Evolutionary conservation across 1,139 yeast genomes (phyloP), one percentile per base, ranked within the genome.

Genomic region (Saccharomyces hybrid): DNA sequence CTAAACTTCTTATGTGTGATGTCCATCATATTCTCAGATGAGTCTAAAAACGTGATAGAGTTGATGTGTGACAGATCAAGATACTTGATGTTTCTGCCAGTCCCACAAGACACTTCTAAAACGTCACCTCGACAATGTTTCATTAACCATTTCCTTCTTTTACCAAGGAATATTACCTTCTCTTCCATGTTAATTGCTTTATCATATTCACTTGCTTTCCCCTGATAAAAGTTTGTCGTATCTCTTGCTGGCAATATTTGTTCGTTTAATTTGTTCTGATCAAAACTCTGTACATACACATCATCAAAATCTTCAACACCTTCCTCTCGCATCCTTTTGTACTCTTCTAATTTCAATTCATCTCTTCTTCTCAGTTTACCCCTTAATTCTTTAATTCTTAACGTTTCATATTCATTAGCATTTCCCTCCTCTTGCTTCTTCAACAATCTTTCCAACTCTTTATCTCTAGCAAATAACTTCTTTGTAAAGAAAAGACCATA

Each of bases 71-170:
- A 77, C 27, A 85, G 79, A 54, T 83, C 77, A 61, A 90, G 73
- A 67, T 85, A 90, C 50, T 86, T 83, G 57, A 91, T 79, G 66
- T 93, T 93, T 69, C 99, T 79, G 4, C 99, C 99, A 0, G 99
- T 93, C 55, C 99, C 99, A 67, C 96, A 88, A 0, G 97, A 86
- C 20, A 91, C 93, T 71, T 95, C 99, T 56, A 93, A 74, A 1
- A 90, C 97, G 67, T 90, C 96, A 31, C 98, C 98, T 56, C 75
- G 72, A 51, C 87, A 79, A 58, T 88, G 86, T 50, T 77, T 79
- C 89, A 88, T 86, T 51, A 89, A 73, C 88, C 95, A 86, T 62
- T 83, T 82, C 64, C 99, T 80, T 72, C 90, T 82, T 61, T 80
- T 78, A 47, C 96, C 95, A 80, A 93, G 82, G 50, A 88, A 78